Conservation (phyloP, 1,139 yeast species). For the Kurtzmaniella quercitrusa region DNA sequence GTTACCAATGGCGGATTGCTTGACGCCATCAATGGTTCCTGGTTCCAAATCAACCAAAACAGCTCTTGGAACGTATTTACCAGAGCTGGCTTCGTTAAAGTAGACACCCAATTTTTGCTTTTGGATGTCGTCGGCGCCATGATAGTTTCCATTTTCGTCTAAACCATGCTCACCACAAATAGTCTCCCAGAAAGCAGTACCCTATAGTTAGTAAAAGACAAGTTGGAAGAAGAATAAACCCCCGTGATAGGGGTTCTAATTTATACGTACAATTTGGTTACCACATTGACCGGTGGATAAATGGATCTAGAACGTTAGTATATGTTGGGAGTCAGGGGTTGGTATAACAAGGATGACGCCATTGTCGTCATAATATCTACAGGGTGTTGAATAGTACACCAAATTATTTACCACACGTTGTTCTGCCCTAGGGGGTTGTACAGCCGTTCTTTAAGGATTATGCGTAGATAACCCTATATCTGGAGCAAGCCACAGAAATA, state of each 20-base stretch:
- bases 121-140: slow-evolving; percentile 65
- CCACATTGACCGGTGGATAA: slow-evolving; percentile 99
- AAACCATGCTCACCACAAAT: slow-evolving; percentile 96
- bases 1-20: slow-evolving; percentile 71
- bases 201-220: slow-evolving; percentile 44
- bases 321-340: background rate
- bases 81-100: slow-evolving; percentile 62
- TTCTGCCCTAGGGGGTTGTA: no score
- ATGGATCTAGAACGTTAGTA: slow-evolving; percentile 56
- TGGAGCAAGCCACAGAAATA: no score
- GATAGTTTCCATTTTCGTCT: slow-evolving; percentile 76
- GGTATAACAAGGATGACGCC: no score
- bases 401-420: no score
- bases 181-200: slow-evolving; percentile 98
- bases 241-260: no score
- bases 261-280: slow-evolving; percentile 80
- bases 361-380: no score
- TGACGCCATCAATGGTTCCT: slow-evolving; percentile 83
- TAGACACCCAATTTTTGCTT: slow-evolving; percentile 50
- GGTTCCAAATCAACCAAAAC: slow-evolving; percentile 92
- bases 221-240: slow-evolving; percentile 1
- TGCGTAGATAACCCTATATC: no score
- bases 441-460: no score
- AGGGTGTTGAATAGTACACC: no score
- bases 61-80: slow-evolving; percentile 90